phyloP scores from a whole-genome alignment of 2,329 filamentous ascomycete genomes.

The Curvularia verruculosa region DNA sequence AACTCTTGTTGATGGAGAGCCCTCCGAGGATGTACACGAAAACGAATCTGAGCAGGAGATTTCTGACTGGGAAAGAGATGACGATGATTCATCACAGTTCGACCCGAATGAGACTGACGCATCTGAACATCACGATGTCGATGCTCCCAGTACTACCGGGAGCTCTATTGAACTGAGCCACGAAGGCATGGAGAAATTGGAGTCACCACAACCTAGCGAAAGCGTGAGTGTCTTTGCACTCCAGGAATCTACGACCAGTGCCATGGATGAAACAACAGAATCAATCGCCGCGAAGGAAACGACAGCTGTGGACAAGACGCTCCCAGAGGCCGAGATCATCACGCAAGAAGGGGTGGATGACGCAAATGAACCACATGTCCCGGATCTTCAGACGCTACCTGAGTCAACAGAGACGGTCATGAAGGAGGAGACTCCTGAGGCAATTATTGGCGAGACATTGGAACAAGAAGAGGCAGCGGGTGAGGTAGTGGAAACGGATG shows the following conservation, averaged over 20 bases:
- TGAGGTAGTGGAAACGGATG: neutral
- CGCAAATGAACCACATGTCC: neutral
- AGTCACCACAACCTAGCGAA: neutral
- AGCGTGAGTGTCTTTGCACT: neutral
- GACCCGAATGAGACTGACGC: constrained; percentile 10
- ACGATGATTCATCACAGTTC: constrained; percentile 5
- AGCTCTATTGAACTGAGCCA: neutral
- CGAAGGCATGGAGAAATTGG: constrained; percentile 4
- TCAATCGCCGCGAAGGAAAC: neutral
- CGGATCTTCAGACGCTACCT: neutral
- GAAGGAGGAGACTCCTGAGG: neutral
- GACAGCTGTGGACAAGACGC: neutral
- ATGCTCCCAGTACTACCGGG: neutral
- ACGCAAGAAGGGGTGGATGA: neutral
- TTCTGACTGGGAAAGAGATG: constrained; percentile 8
- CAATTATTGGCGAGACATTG: neutral
- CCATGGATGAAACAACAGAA: neutral
- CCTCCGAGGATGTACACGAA: neutral
- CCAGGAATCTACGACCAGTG: neutral
- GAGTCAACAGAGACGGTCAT: neutral
- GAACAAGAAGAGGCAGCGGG: neutral
- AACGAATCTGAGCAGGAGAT: neutral
- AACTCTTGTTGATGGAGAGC: neutral
- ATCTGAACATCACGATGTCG: constrained; percentile 8
- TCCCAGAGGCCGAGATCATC: neutral